Evolutionary conservation across 148 eudicot genomes (phyloP).

Genomic region (Rhododendron simsii): DNA sequence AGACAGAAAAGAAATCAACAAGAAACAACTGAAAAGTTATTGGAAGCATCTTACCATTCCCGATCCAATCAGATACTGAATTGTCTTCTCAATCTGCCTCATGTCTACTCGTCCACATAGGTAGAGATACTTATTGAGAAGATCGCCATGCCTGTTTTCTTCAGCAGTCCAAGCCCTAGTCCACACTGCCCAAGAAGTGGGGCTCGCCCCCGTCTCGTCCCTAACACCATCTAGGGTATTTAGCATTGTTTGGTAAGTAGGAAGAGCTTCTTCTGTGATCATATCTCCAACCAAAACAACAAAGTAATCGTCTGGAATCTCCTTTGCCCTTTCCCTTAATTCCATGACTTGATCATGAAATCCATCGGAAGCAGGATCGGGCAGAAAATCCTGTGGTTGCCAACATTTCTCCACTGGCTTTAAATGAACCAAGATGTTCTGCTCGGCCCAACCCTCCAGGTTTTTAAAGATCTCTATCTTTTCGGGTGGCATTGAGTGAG

Average conservation of each 20-base stretch:
- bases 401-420: constrained; percentile 20
- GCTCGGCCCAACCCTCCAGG: constrained; percentile 15
- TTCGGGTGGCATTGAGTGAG: constrained; percentile 19
- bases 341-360: constrained; percentile 23
- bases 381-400: constrained; percentile 25
- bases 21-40: neutral
- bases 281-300: constrained; percentile 29
- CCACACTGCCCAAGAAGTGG: constrained; percentile 24
- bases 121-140: constrained; percentile 25
- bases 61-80: constrained; percentile 27
- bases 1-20: neutral
- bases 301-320: constrained; percentile 24
- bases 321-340: constrained; percentile 25
- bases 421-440: constrained; percentile 17
- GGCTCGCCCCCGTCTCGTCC: constrained; percentile 25
- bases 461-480: constrained; percentile 19
- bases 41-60: constrained; percentile 21
- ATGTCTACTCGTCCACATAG: constrained; percentile 27
- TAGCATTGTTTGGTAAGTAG: constrained; percentile 27
- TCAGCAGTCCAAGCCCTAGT: constrained; percentile 32
- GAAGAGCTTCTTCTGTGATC: constrained; percentile 32
- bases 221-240: constrained; percentile 26
- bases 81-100: constrained; percentile 31
- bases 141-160: constrained; percentile 27
- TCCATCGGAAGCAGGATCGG: constrained; percentile 23